phyloP scores from a whole-genome alignment of 305 asterid species.

The Fraxinus sp. region DNA sequence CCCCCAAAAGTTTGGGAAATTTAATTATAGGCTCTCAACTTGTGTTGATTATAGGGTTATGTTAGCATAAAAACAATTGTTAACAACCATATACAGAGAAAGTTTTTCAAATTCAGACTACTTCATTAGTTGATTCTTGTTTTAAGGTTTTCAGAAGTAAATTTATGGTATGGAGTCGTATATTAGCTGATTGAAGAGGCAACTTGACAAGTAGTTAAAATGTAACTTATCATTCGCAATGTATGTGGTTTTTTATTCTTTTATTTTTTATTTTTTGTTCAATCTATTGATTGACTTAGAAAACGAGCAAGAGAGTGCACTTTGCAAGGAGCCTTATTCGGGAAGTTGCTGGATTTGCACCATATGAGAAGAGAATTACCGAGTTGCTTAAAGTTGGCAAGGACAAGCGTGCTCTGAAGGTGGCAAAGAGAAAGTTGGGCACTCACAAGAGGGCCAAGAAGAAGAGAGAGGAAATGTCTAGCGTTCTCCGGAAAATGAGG shows the following conservation, averaged over 20 bases:
- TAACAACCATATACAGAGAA: not conserved
- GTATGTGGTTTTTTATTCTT: not conserved
- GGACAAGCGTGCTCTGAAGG: slow-evolving; percentile 87
- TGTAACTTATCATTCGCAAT: too few species aligned
- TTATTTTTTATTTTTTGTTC: not conserved
- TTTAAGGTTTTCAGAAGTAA: not conserved
- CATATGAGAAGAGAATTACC: slow-evolving; percentile 83
- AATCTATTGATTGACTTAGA: slow-evolving; percentile 35
- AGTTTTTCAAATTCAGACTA: too few species aligned
- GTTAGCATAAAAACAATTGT: not conserved
- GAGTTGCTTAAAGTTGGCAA: slow-evolving; percentile 87
- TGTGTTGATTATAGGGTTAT: not conserved
- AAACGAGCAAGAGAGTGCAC: slow-evolving; percentile 82
- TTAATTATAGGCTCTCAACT: not conserved
- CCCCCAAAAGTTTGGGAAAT: too few species aligned
- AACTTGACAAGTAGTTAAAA: not conserved
- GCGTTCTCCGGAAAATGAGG: slow-evolving; percentile 68
- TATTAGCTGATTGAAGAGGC: not conserved
- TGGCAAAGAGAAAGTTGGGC: slow-evolving; percentile 78
- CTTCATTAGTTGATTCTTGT: too few species aligned
- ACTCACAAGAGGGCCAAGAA: slow-evolving; percentile 84
- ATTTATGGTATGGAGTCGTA: not conserved
- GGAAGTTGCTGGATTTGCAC: slow-evolving; percentile 90
- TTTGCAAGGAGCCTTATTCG: slow-evolving; percentile 69
- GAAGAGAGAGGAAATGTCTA: slow-evolving; percentile 73